Evolutionary conservation across 2,329 filamentous ascomycete species (phyloP).

Genomic region (Colletotrichum sojae): DNA sequence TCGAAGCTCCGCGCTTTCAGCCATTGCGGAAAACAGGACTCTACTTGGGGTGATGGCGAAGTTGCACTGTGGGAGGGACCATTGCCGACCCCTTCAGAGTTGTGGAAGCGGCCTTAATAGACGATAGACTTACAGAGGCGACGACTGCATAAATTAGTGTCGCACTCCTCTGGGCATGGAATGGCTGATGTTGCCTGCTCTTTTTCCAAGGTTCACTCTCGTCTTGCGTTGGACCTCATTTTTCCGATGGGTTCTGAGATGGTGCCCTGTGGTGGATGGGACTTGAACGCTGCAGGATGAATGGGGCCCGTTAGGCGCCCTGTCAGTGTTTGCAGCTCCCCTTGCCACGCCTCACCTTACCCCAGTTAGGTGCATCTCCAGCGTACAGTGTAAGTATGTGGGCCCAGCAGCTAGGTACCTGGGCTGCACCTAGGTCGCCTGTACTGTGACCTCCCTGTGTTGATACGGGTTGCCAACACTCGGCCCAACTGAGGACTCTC

Average conservation of each 20-base stretch:
- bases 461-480: not conserved
- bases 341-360: too few species aligned
- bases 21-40: slow-evolving; percentile 39
- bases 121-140: not conserved
- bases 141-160: not conserved
- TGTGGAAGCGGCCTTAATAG: not conserved
- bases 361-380: too few species aligned
- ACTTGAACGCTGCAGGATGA: not conserved
- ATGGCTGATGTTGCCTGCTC: not conserved
- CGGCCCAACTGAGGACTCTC: too few species aligned
- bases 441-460: not conserved
- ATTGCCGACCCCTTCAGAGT: slow-evolving; percentile 16
- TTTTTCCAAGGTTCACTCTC: slow-evolving; percentile 9
- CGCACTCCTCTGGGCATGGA: not conserved
- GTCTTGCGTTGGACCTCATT: slow-evolving; percentile 6
- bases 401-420: not conserved
- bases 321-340: too few species aligned
- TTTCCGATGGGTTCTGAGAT: not conserved
- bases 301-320: not conserved
- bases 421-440: too few species aligned
- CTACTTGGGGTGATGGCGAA: slow-evolving; percentile 33
- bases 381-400: too few species aligned
- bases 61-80: slow-evolving; percentile 8
- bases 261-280: not conserved
- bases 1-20: slow-evolving; percentile 54